Conservation (phyloP, 371 early-diverging fungal species). For the Zopfochytrium polystomum region DNA sequence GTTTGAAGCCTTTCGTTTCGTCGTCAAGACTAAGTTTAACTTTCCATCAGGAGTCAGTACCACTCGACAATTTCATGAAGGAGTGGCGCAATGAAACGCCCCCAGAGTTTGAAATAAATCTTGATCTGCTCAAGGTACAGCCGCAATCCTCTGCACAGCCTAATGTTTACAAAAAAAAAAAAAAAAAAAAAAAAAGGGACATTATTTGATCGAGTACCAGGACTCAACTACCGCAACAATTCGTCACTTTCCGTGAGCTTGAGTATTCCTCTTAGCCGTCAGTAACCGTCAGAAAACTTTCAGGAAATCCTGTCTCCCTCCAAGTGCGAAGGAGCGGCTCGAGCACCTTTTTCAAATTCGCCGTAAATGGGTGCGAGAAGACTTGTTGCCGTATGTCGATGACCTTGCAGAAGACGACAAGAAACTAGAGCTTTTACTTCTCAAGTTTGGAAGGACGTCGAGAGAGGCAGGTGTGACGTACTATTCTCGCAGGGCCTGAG, state of each 20-base stretch:
- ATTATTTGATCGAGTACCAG: background rate
- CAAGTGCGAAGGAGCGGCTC: slow-evolving; percentile 36
- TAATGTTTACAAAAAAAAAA: too few relatives aligned
- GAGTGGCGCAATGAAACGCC: slow-evolving; percentile 16
- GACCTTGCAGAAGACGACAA: slow-evolving; percentile 36
- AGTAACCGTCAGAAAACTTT: background rate
- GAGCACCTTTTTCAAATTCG: slow-evolving; percentile 35
- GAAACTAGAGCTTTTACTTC: slow-evolving; percentile 34
- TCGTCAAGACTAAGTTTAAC: background rate
- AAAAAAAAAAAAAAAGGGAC: slow-evolving; percentile 5
- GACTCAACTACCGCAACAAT: background rate
- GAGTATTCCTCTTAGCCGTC: too few relatives aligned
- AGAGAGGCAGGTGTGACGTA: slow-evolving; percentile 17
- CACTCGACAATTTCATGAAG: slow-evolving; percentile 20
- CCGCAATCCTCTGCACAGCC: background rate
- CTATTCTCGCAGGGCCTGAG: slow-evolving; percentile 13
- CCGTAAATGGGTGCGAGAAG: slow-evolving; percentile 34
- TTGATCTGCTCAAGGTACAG: slow-evolving; percentile 15
- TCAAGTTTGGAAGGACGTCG: slow-evolving; percentile 40
- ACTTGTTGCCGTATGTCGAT: slow-evolving; percentile 39
- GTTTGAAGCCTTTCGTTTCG: background rate
- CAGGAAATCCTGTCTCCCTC: slow-evolving; percentile 34
- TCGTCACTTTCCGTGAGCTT: slow-evolving; percentile 2
- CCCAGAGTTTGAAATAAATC: background rate
- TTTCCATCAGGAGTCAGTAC: background rate